phyloP scores from a whole-genome alignment of 371 early-diverging fungal species.

The Mortierella sp. region DNA sequence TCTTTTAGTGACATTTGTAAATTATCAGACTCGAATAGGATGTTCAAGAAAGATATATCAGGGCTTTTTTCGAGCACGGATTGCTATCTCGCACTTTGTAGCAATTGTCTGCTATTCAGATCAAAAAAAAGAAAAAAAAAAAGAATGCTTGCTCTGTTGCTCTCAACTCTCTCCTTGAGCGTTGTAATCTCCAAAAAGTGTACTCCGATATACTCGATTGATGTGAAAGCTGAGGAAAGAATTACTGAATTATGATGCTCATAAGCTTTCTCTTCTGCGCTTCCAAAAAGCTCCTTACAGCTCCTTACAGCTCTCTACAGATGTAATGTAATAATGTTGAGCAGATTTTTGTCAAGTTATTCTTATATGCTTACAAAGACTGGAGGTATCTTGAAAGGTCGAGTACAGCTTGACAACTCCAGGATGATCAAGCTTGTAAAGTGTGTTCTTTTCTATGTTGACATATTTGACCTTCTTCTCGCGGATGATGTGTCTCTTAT shows the following conservation, averaged over 20 bases:
- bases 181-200: background rate
- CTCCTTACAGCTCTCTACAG: background rate
- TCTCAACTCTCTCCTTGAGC: background rate
- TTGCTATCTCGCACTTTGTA: too few species aligned
- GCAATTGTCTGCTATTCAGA: too few species aligned
- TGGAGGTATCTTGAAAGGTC: constrained; percentile 93
- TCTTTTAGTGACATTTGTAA: background rate
- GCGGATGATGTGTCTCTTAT: constrained; percentile 93
- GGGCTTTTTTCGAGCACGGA: too few species aligned
- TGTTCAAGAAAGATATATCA: too few species aligned
- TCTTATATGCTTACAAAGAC: constrained; percentile 75
- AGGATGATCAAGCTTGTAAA: constrained; percentile 89
- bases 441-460: constrained; percentile 90
- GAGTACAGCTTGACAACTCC: constrained; percentile 92
- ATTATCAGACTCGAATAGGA: background rate
- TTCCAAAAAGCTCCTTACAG: background rate
- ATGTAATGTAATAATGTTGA: background rate
- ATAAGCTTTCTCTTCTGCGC: background rate
- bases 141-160: background rate
- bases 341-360: background rate
- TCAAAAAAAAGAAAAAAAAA: background rate
- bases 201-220: background rate
- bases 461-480: constrained; percentile 97
- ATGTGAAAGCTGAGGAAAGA: background rate
- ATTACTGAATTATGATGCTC: background rate